Conservation (phyloP, 495 filamentous ascomycete genomes). For the Trichocladium antarcticum region DNA sequence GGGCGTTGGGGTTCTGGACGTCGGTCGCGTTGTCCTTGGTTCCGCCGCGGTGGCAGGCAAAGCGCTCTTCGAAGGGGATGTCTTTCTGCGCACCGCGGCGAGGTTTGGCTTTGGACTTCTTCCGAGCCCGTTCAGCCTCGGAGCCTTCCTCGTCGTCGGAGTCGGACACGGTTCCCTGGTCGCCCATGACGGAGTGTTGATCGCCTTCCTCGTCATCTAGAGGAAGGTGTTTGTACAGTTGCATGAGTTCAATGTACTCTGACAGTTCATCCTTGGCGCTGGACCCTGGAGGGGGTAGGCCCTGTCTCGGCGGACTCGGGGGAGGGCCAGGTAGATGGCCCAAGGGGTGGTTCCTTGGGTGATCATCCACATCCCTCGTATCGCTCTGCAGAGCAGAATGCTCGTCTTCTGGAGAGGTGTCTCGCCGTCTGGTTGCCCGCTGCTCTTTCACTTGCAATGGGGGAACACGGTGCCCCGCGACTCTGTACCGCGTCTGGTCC, state of each 20-base stretch:
- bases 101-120: conserved; percentile 7
- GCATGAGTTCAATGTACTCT: conserved; percentile 25
- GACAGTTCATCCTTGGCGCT: conserved; percentile 23
- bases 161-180: conserved; percentile 7
- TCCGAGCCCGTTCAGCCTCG: conserved; percentile 18
- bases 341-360: background rate
- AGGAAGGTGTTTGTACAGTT: conserved; percentile 29
- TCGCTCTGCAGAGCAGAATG: background rate
- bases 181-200: conserved; percentile 11
- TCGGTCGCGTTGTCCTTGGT: conserved; percentile 20
- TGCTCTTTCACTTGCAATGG: conserved; percentile 26
- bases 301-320: too few species aligned
- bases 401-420: conserved; percentile 11
- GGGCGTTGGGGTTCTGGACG: conserved; percentile 47
- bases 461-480: conserved; percentile 32
- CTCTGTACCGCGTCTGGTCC: conserved; percentile 47
- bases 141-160: conserved; percentile 13
- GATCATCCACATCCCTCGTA: background rate
- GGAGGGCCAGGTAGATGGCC: background rate
- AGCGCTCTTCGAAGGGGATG: conserved; percentile 29
- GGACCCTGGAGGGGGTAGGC: background rate
- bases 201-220: conserved; percentile 33
- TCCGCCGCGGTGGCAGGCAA: conserved; percentile 35
- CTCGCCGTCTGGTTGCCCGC: background rate
- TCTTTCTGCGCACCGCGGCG: conserved; percentile 9